These are phyloP conservation scores for Aspergillus campestris DNA, from an alignment of 495 filamentous ascomycete genomes.

Conservation along the genomic window DNA sequence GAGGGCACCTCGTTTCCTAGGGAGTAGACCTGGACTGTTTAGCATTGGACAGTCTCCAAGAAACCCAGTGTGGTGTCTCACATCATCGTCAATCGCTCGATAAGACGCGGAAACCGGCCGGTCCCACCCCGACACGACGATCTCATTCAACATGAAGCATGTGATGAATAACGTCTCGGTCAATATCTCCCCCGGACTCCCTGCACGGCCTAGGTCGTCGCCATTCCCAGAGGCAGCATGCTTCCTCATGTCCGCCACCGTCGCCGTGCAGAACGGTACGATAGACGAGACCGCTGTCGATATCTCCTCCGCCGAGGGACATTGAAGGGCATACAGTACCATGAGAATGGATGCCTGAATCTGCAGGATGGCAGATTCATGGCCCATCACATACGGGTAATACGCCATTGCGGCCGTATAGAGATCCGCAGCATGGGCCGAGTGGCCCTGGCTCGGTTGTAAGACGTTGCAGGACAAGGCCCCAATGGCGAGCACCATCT, in stretches of 20 bases:
- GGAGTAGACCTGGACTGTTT: slow-evolving; percentile 12
- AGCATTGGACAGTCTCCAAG: background rate
- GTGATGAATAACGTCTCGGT: slow-evolving; percentile 27
- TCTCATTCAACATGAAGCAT: slow-evolving; percentile 29
- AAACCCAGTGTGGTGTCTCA: slow-evolving; percentile 4
- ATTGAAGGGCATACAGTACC: slow-evolving; percentile 27
- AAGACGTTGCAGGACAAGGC: slow-evolving; percentile 20
- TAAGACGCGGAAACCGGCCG: slow-evolving; percentile 22
- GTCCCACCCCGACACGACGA: slow-evolving; percentile 26
- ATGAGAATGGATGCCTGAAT: slow-evolving; percentile 26
- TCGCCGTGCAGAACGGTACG: slow-evolving; percentile 23
- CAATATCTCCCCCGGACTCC: slow-evolving; percentile 10
- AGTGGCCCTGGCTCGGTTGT: slow-evolving; percentile 17
- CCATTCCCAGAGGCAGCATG: slow-evolving; percentile 7
- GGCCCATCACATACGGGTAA: slow-evolving; percentile 21
- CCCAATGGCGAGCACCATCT: slow-evolving; percentile 27
- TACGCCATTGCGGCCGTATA: slow-evolving; percentile 22
- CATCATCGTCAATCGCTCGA: slow-evolving; percentile 23
- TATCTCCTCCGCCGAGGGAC: slow-evolving; percentile 26
- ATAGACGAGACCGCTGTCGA: slow-evolving; percentile 22
- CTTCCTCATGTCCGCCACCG: slow-evolving; percentile 23
- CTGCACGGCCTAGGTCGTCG: slow-evolving; percentile 3
- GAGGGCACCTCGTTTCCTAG: slow-evolving; percentile 21
- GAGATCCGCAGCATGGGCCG: slow-evolving; percentile 16
- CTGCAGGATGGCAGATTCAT: slow-evolving; percentile 22